Evolutionary conservation across 2,329 filamentous ascomycete species (phyloP), one percentile per base, ranked within the genome.

Genomic region (Hypoxylon sp.): DNA sequence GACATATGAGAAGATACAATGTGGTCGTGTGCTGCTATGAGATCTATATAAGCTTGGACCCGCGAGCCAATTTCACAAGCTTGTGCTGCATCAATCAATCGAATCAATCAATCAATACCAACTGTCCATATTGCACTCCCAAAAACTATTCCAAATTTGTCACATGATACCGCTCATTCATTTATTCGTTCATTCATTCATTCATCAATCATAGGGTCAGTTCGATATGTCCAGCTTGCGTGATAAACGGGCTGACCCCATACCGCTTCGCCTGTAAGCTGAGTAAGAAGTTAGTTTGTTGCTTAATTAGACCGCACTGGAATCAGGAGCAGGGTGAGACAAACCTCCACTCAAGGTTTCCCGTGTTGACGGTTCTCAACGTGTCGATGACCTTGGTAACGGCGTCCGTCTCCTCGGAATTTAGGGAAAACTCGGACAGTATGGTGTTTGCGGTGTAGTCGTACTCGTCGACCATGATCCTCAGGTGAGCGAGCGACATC

Each of bases 281-380:
- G 9, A 19, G 3, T 17, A 29, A 15, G 13, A 17, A 25, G 51
- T 49, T 41, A 51, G 41, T 46, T 12, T 43, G n/a, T 2, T n/a
- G n/a, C n/a, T n/a, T n/a, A n/a, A n/a, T n/a, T n/a, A n/a, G n/a
- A n/a, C n/a, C n/a, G 19, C 17, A 20, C 6, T n/a, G 35, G 6
- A 19, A 8, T 3, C 15, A 13, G 21, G 1, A 8, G 5, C 3
- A 17, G 16, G 30, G 27, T 8, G 2, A 11, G 11, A 45, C 59
- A 41, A 51, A 64, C 63, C 63, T 66, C 63, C 64, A 67, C 13
- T 62, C 57, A 2, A 66, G 54, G 34, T 66, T 65, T 2, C 63
- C 63, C 0, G 62, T 65, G 31, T 66, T 64, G 21, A 62, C 32
- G 34, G 60, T 63, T 13, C 60, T 50, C 46, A 66, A 51, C 1